Evolutionary conservation across 2,329 filamentous ascomycete species (phyloP).

Genomic region (Lizonia empirigonia): DNA sequence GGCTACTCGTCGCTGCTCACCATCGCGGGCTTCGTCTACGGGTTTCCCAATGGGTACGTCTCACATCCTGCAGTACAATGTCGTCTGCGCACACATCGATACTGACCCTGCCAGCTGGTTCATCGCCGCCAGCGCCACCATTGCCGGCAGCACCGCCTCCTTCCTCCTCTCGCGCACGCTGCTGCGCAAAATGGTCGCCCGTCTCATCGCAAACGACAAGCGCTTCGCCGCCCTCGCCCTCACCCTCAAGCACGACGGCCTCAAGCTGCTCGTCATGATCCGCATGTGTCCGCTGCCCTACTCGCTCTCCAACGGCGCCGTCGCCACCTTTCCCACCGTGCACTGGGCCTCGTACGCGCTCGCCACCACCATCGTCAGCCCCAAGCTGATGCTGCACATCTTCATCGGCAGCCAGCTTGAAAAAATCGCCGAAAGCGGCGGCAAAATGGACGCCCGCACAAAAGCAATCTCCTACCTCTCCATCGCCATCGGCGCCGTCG

Average conservation of each 20-base stretch:
- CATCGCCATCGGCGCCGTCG: slow-evolving; percentile 72
- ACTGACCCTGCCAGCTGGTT: slow-evolving; percentile 68
- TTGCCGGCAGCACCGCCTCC: slow-evolving; percentile 76
- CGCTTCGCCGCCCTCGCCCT: slow-evolving; percentile 87
- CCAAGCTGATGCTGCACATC: slow-evolving; percentile 88
- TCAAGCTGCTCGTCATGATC: slow-evolving; percentile 89
- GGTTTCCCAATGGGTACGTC: slow-evolving; percentile 71
- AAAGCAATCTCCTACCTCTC: slow-evolving; percentile 83
- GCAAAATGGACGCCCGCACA: slow-evolving; percentile 78
- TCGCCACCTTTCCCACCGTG: slow-evolving; percentile 91
- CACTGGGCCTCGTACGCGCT: slow-evolving; percentile 74
- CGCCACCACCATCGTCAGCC: slow-evolving; percentile 80
- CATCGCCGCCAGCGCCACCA: slow-evolving; percentile 77
- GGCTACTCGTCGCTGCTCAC: slow-evolving; percentile 82
- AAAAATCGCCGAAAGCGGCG: slow-evolving; percentile 79
- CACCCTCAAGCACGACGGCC: slow-evolving; percentile 86
- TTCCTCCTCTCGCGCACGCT: slow-evolving; percentile 83
- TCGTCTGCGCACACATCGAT: slow-evolving; percentile 5
- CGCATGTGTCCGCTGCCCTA: slow-evolving; percentile 92
- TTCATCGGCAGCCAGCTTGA: slow-evolving; percentile 89
- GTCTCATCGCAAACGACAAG: slow-evolving; percentile 79
- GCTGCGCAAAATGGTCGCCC: slow-evolving; percentile 77
- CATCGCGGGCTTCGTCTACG: slow-evolving; percentile 72
- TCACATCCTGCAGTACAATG: slow-evolving; percentile 38
- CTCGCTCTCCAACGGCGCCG: slow-evolving; percentile 89